These are phyloP conservation scores for Curvularia spicifera DNA, from an alignment of 2,329 filamentous ascomycete genomes.

Conservation along the genomic window DNA sequence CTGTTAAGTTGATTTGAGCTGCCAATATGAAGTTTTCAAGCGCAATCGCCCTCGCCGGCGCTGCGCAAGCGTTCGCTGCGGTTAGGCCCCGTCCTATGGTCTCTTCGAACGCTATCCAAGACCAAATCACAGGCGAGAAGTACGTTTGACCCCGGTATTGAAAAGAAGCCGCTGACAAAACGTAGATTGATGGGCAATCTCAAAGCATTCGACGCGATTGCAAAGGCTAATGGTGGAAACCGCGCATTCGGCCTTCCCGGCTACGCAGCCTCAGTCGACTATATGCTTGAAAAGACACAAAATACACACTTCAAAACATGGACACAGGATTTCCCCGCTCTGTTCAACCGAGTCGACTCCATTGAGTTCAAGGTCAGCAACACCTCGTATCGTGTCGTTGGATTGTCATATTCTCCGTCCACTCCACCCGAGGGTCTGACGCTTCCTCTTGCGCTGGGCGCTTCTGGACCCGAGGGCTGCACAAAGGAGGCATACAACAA, in stretches of 20 bases:
- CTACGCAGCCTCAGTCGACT: slow-evolving; percentile 65
- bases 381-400: slow-evolving; percentile 49
- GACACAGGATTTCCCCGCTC: slow-evolving; percentile 58
- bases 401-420: slow-evolving; percentile 57
- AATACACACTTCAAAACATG: slow-evolving; percentile 51
- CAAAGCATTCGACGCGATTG: slow-evolving; percentile 62
- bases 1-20: background rate
- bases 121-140: slow-evolving; percentile 50
- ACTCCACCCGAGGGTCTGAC: slow-evolving; percentile 55
- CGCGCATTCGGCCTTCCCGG: slow-evolving; percentile 66
- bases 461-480: slow-evolving; percentile 51
- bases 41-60: slow-evolving; percentile 32
- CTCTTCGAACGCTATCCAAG: slow-evolving; percentile 51
- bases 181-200: slow-evolving; percentile 61
- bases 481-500: slow-evolving; percentile 47
- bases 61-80: slow-evolving; percentile 34
- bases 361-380: slow-evolving; percentile 51
- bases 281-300: slow-evolving; percentile 59
- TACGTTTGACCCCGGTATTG: slow-evolving; percentile 16
- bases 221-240: slow-evolving; percentile 62
- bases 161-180: background rate
- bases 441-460: slow-evolving; percentile 50
- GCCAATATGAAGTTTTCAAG: slow-evolving; percentile 40
- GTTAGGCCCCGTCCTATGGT: slow-evolving; percentile 34
- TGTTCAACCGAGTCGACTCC: slow-evolving; percentile 52